These are phyloP conservation scores for Trichoderma sp. DNA, from an alignment of 2,329 filamentous ascomycete species.

Conservation along the genomic window DNA sequence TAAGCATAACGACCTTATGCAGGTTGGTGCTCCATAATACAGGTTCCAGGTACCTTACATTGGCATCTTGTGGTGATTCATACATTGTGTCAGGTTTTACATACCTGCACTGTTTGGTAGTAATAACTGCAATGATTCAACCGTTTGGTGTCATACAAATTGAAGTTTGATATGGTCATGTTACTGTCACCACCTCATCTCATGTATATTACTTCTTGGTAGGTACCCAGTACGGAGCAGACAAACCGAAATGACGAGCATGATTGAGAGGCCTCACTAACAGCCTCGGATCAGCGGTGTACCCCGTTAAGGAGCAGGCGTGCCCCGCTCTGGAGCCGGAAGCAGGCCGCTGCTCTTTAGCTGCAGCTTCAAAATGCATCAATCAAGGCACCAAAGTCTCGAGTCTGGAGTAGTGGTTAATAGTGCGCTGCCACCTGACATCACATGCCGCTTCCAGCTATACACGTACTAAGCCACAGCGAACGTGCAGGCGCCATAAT, in stretches of 20 bases:
- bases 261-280: slow-evolving; percentile 16
- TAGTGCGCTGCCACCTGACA: slow-evolving; percentile 14
- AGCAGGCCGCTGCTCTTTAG: not conserved
- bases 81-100: not conserved
- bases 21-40: not conserved
- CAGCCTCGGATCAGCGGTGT: slow-evolving; percentile 20
- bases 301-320: slow-evolving; percentile 20
- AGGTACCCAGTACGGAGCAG: not conserved
- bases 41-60: not conserved
- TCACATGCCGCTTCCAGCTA: slow-evolving; percentile 29
- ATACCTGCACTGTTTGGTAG: not conserved
- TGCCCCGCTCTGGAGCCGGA: slow-evolving; percentile 32
- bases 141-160: not conserved
- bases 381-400: not conserved
- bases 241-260: slow-evolving; percentile 14
- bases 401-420: not conserved
- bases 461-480: not conserved
- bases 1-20: not conserved
- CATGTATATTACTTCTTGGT: not conserved
- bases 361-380: slow-evolving; percentile 9
- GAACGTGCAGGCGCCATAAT: slow-evolving; percentile 16
- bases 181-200: not conserved
- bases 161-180: not conserved
- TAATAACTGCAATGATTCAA: not conserved
- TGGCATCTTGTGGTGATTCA: not conserved